These are phyloP conservation scores for Quaeritorhiza haematococci DNA, from an alignment of 371 early-diverging fungal species.

Conservation along the genomic window DNA sequence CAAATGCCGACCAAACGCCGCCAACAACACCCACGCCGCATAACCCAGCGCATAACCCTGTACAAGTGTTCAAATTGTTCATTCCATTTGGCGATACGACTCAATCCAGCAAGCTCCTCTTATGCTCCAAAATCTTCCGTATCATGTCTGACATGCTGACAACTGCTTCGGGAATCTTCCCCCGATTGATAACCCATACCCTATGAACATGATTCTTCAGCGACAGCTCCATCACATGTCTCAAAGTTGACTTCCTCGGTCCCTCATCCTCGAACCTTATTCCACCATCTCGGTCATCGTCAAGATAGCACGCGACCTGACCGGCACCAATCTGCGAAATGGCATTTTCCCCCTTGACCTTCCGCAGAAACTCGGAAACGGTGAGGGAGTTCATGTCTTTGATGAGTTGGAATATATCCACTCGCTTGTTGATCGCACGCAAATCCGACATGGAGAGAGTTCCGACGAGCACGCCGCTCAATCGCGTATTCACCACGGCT, in stretches of 20 bases:
- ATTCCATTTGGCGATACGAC: too few relatives aligned
- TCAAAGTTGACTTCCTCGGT: too few relatives aligned
- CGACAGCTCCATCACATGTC: neutral
- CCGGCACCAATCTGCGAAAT: neutral
- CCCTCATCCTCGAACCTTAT: too few relatives aligned
- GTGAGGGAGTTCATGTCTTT: neutral
- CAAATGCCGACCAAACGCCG: too few relatives aligned
- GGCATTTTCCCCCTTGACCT: conserved; percentile 1
- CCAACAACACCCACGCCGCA: too few relatives aligned
- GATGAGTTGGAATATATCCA: neutral
- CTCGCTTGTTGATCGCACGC: neutral
- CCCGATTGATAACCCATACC: conserved; percentile 10
- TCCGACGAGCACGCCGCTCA: conserved; percentile 1
- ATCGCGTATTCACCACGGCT: conserved; percentile 3
- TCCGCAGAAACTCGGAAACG: conserved; percentile 5
- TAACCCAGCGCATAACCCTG: too few relatives aligned
- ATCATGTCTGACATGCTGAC: conserved; percentile 6
- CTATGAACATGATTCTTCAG: conserved; percentile 1
- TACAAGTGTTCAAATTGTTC: too few relatives aligned
- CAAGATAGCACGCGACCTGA: neutral
- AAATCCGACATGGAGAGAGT: conserved; percentile 9
- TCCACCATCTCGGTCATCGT: neutral
- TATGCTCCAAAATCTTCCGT: conserved; percentile 3
- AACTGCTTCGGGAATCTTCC: conserved; percentile 2
- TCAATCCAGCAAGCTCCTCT: too few relatives aligned